These are phyloP conservation scores for Knufia petricola DNA, from an alignment of 2,329 filamentous ascomycete species.

Conservation along the genomic window DNA sequence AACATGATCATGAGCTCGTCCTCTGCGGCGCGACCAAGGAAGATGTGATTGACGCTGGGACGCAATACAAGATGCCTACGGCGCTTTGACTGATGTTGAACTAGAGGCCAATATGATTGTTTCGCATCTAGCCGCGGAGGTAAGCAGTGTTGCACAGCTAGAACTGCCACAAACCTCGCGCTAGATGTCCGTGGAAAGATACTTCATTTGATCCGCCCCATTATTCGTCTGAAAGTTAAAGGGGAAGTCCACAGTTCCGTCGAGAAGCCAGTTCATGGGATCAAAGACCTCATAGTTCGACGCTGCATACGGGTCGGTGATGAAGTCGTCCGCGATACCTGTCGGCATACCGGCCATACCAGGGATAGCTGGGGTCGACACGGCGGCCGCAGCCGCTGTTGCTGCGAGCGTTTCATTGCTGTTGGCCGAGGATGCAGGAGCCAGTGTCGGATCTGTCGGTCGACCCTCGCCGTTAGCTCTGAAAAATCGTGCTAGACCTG, in stretches of 20 bases:
- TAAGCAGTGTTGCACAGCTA: too few relatives aligned
- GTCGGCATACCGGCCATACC: conserved; percentile 24
- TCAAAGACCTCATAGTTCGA: conserved; percentile 82
- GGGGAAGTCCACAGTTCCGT: conserved; percentile 72
- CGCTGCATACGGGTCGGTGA: conserved; percentile 18
- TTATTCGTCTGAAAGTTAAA: conserved; percentile 34
- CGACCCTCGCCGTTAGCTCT: conserved; percentile 5
- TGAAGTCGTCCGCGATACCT: conserved; percentile 18
- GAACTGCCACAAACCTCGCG: neutral
- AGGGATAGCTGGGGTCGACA: conserved; percentile 11
- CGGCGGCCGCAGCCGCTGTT: neutral
- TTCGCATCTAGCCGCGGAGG: too few relatives aligned
- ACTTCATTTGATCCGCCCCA: conserved; percentile 2
- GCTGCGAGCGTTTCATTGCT: conserved; percentile 29
- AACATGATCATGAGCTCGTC: too few relatives aligned
- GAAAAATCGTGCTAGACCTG: conserved; percentile 8
- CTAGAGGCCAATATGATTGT: too few relatives aligned
- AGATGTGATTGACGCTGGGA: too few relatives aligned
- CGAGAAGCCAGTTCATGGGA: conserved; percentile 86
- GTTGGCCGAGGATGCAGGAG: conserved; percentile 33
- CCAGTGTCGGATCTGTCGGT: conserved; percentile 1
- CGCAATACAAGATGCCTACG: too few relatives aligned
- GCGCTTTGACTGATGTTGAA: too few relatives aligned
- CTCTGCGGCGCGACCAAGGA: too few relatives aligned
- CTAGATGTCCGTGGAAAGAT: conserved; percentile 1